phyloP scores from a whole-genome alignment of 352 stramenopile genomes.

The Phytophthora lateralis region DNA sequence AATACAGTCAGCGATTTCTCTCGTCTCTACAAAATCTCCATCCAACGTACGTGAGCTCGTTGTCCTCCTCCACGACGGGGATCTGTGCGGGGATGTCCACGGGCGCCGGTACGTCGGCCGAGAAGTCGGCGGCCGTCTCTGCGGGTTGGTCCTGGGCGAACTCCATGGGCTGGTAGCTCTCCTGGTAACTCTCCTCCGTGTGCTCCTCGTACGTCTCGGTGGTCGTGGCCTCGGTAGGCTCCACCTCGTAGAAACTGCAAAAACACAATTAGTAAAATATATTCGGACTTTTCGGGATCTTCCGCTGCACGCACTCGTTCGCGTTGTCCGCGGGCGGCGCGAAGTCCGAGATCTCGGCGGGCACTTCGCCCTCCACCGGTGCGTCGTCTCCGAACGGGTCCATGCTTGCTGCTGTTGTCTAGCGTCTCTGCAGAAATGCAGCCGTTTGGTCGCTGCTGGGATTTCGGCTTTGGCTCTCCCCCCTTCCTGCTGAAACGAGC shows the following conservation, averaged over 20 bases:
- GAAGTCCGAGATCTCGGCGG: constrained; percentile 63
- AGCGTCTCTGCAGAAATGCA: constrained; percentile 8
- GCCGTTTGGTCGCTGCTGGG: constrained; percentile 22
- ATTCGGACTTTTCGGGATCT: not conserved
- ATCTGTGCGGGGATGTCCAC: constrained; percentile 41
- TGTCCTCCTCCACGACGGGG: constrained; percentile 65
- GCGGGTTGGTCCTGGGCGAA: constrained; percentile 25
- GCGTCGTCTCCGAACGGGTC: constrained; percentile 66
- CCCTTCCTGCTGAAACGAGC: constrained; percentile 19
- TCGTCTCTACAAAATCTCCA: not conserved
- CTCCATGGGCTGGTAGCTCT: constrained; percentile 35
- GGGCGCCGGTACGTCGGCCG: constrained; percentile 16
- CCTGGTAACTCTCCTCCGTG: constrained; percentile 13
- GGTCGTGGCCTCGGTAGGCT: constrained; percentile 36
- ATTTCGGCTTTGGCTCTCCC: constrained; percentile 30
- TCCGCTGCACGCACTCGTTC: constrained; percentile 50
- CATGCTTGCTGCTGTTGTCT: constrained; percentile 38
- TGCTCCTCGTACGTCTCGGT: constrained; percentile 22
- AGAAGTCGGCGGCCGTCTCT: constrained; percentile 25
- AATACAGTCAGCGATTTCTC: not conserved
- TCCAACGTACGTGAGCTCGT: constrained; percentile 70
- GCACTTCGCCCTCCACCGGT: constrained; percentile 31
- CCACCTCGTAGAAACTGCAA: constrained; percentile 71
- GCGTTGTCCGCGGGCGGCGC: constrained; percentile 52
- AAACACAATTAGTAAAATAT: not conserved